Percentiles rank a stretch among this genome's conserved stretches.
phyloP scores from a whole-genome alignment of 2,329 filamentous ascomycete genomes.

The Leptographium radiaticola region DNA sequence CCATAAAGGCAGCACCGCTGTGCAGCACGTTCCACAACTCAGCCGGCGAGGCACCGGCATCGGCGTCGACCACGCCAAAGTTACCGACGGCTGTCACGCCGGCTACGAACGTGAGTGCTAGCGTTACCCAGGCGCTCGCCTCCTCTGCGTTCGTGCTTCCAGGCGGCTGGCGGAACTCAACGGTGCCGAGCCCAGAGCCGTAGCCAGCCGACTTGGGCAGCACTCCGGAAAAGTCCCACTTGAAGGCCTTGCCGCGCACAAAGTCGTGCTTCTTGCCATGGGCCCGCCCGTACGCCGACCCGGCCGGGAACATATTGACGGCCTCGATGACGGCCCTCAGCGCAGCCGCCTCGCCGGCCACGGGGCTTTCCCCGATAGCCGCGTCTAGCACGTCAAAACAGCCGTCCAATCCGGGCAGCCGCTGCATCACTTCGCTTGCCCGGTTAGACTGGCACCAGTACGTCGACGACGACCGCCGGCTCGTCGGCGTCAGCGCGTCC shows the following conservation, averaged over 20 bases:
- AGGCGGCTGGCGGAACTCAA: constrained; percentile 25
- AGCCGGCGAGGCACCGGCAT: constrained; percentile 10
- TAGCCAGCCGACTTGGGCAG: constrained; percentile 5
- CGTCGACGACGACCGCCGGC: constrained; percentile 11
- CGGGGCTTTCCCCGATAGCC: constrained; percentile 11
- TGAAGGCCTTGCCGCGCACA: constrained; percentile 25
- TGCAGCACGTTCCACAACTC: constrained; percentile 16
- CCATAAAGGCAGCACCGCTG: constrained; percentile 13
- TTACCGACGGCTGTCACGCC: constrained; percentile 14
- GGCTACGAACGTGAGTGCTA: constrained; percentile 21
- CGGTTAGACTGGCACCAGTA: constrained; percentile 26
- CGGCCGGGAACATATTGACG: constrained; percentile 20
- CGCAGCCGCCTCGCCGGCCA: constrained; percentile 1
- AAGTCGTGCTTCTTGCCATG: constrained; percentile 20
- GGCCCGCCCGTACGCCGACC: constrained; percentile 18
- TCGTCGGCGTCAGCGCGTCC: constrained; percentile 18
- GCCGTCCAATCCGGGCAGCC: constrained; percentile 6
- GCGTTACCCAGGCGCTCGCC: constrained; percentile 18
- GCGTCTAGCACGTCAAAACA: constrained; percentile 16
- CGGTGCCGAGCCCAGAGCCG: constrained; percentile 14
- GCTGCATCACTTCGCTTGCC: constrained; percentile 14
- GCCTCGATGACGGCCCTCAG: constrained; percentile 9
- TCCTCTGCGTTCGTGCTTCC: constrained; percentile 19
- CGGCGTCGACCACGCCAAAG: neutral
- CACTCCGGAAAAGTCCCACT: constrained; percentile 24